Percentiles rank a stretch among this genome's conserved stretches.
phyloP scores from a whole-genome alignment of 2,329 filamentous ascomycete species.

The Graphilbum fragrans region DNA sequence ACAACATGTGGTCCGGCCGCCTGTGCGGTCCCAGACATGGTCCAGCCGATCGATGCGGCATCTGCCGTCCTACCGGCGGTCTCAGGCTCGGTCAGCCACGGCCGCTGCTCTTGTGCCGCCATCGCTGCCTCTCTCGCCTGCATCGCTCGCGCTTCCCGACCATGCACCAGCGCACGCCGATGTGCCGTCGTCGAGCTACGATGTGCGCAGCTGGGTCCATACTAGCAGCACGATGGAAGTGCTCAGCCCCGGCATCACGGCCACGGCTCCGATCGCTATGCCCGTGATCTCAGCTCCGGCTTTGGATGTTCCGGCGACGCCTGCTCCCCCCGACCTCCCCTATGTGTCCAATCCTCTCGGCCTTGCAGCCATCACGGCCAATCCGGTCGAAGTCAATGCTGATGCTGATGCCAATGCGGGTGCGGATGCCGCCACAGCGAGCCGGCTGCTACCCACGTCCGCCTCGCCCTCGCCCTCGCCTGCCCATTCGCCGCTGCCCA shows the following conservation, averaged over 20 bases:
- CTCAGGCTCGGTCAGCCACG: neutral
- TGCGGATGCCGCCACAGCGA: neutral
- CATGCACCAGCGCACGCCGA: slow-evolving; percentile 3
- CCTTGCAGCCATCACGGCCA: neutral
- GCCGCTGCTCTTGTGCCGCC: neutral
- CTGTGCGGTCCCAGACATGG: no score
- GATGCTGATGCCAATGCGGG: neutral
- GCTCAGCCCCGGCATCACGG: neutral
- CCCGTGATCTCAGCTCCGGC: no score
- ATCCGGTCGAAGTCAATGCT: no score
- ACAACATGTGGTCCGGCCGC: no score
- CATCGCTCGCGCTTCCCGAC: slow-evolving; percentile 3
- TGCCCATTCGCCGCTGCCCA: no score
- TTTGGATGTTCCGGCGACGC: neutral
- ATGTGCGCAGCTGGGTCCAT: slow-evolving; percentile 7
- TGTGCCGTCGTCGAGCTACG: slow-evolving; percentile 7
- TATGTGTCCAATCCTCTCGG: no score
- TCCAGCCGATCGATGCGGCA: no score
- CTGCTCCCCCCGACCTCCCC: neutral
- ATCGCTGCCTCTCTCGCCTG: slow-evolving; percentile 2
- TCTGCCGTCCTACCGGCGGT: neutral
- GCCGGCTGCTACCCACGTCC: neutral
- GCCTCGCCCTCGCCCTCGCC: neutral
- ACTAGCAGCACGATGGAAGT: neutral
- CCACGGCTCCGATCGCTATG: neutral